Conservation (phyloP, 1,139 yeast genomes). For the Petasospora fabianii region DNA sequence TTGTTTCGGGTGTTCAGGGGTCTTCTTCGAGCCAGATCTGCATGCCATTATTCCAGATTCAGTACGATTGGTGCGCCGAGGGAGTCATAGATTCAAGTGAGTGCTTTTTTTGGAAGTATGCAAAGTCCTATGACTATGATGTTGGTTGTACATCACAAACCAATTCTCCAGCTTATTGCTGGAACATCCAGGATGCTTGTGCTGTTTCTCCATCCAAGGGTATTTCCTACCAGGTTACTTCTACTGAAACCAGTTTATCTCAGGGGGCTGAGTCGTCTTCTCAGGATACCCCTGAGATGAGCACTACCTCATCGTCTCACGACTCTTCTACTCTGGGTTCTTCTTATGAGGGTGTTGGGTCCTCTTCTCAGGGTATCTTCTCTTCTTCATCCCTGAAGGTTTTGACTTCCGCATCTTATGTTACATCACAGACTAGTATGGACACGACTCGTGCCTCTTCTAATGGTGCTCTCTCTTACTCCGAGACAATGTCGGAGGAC, state of each 20-base stretch:
- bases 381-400: neutral
- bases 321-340: neutral
- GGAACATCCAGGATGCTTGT: constrained; percentile 4
- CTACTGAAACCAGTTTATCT: neutral
- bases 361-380: neutral
- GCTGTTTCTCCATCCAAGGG: neutral
- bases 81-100: neutral
- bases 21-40: neutral
- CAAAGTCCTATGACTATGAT: constrained; percentile 11
- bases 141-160: constrained; percentile 16
- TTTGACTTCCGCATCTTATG: too few relatives aligned
- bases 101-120: constrained; percentile 8
- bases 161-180: constrained; percentile 13
- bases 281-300: neutral
- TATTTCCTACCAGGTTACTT: neutral
- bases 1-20: neutral
- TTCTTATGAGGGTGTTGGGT: neutral
- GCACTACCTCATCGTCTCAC: neutral
- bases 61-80: constrained; percentile 18
- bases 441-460: too few relatives aligned
- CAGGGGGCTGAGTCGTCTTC: neutral
- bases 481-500: too few relatives aligned
- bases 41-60: constrained; percentile 13
- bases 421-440: too few relatives aligned
- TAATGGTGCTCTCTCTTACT: too few relatives aligned